These are phyloP conservation scores for Chlamydomonas asymmetrica DNA, from an alignment of 139 green algal genomes.

Conservation along the genomic window DNA sequence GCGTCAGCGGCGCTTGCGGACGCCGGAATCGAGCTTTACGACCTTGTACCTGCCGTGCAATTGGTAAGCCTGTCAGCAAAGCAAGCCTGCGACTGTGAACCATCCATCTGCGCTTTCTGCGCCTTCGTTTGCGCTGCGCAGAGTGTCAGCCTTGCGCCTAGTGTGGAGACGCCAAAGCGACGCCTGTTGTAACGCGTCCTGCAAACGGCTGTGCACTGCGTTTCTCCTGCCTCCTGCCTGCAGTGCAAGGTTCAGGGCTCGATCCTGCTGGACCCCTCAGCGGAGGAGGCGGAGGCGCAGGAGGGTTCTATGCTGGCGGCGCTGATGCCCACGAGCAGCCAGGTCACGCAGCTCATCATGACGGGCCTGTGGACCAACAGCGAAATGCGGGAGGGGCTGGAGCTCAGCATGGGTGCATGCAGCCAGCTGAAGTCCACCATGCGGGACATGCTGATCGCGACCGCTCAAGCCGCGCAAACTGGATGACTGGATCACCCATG, in stretches of 20 bases:
- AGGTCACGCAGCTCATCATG: conserved; percentile 60
- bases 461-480: too few relatives aligned
- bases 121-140: too few relatives aligned
- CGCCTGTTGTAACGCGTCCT: too few relatives aligned
- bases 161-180: too few relatives aligned
- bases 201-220: too few relatives aligned
- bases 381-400: conserved; percentile 47
- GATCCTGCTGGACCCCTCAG: conserved; percentile 68
- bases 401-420: conserved; percentile 73
- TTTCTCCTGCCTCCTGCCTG: background rate
- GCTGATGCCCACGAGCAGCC: conserved; percentile 49
- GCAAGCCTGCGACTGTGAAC: too few relatives aligned
- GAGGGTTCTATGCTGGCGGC: conserved; percentile 59
- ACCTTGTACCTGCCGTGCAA: conserved; percentile 65
- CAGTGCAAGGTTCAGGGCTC: conserved; percentile 19
- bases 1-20: conserved; percentile 74
- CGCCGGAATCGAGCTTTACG: conserved; percentile 71
- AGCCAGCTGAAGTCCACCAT: conserved; percentile 57
- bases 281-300: conserved; percentile 47
- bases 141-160: too few relatives aligned
- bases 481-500: too few relatives aligned
- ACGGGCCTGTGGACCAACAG: conserved; percentile 49
- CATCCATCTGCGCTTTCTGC: too few relatives aligned
- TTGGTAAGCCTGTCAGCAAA: conserved; percentile 50
- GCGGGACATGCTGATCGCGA: conserved; percentile 30